Base-by-base conservation (phyloP, 768 basidiomycete species). In the Xanthoconium stramineum region DNA sequence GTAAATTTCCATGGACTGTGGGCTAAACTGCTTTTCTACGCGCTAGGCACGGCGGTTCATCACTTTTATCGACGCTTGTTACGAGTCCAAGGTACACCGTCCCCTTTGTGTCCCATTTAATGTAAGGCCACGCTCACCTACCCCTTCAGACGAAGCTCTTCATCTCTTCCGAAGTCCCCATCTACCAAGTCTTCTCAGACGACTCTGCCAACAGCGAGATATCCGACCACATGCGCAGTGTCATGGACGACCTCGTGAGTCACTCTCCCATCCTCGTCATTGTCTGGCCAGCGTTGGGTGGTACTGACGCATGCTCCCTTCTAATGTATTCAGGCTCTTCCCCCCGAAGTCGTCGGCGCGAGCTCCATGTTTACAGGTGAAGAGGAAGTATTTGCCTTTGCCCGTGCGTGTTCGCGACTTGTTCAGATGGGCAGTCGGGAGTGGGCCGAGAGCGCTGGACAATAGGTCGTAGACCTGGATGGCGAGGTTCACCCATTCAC, bases 381-480 rank as follows among this genome's bases (percentile, higher is more conserved):
- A 65, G 97, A 98, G 71, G 97, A 98, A 72, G 69, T 98, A 0
- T 99, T 99, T 68, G 97, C 97, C 0, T 99, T 98, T 70, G 94
- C 94, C 12, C 83, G 97, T 36, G 95, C 95, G 19, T 93, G 91
- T 66, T 92, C 89, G 24, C 80, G 92, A 43, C 75, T 93, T 17
- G 88, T 91, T 44, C 83, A 93, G 70, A 93, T 93, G 91, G 92
- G 94, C 15, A 94, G 91, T 67, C 87, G 80, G 62, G 89, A 94
- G 62, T 96, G 93, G 93, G 80, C 81, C 3, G 80, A 82, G 67
- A 75, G 70, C 37, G 68, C 77, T 15, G 76, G 73, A 20, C 61
- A 19, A 46, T 61, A 59, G 53, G 11, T 17, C 30, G 43, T 59
- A 57, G 52, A 15, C 13, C 13, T 8, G 6, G 36, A 45, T 13